Evolutionary conservation across 331 rosid genomes (phyloP).

Genomic region (Quercus tomentella): DNA sequence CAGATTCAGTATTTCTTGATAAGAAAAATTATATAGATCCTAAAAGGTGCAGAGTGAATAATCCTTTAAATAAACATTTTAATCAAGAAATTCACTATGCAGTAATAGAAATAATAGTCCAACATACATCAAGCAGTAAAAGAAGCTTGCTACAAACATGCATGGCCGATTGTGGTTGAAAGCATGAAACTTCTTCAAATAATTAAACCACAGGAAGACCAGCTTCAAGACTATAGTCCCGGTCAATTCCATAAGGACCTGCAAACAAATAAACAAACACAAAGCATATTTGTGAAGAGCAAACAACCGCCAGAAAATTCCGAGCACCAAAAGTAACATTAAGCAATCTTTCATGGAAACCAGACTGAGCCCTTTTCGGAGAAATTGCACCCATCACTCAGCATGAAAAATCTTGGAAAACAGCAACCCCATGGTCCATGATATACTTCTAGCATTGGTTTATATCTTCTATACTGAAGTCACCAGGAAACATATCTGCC

Average conservation of each 20-base stretch:
- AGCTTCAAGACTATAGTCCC: conserved; percentile 45
- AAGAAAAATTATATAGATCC: not conserved
- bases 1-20: conserved; percentile 14
- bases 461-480: conserved; percentile 17
- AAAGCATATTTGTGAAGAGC: conserved; percentile 54
- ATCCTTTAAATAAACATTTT: conserved; percentile 22
- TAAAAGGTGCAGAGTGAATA: conserved; percentile 19
- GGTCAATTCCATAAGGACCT: conserved; percentile 60
- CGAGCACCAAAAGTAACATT: conserved; percentile 58
- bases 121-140: conserved; percentile 84
- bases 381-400: conserved; percentile 17
- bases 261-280: conserved; percentile 60
- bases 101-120: conserved; percentile 46
- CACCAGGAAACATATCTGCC: conserved; percentile 28
- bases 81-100: conserved; percentile 31
- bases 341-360: conserved; percentile 52
- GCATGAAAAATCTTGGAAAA: conserved; percentile 28
- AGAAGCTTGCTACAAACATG: conserved; percentile 66
- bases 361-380: conserved; percentile 17
- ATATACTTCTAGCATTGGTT: conserved; percentile 12
- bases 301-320: conserved; percentile 29
- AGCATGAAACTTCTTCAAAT: conserved; percentile 66
- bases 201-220: conserved; percentile 58
- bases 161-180: conserved; percentile 61
- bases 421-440: conserved; percentile 23